Conservation (phyloP, 2,329 filamentous ascomycete genomes). For the Dothiorella sarmentorum region DNA sequence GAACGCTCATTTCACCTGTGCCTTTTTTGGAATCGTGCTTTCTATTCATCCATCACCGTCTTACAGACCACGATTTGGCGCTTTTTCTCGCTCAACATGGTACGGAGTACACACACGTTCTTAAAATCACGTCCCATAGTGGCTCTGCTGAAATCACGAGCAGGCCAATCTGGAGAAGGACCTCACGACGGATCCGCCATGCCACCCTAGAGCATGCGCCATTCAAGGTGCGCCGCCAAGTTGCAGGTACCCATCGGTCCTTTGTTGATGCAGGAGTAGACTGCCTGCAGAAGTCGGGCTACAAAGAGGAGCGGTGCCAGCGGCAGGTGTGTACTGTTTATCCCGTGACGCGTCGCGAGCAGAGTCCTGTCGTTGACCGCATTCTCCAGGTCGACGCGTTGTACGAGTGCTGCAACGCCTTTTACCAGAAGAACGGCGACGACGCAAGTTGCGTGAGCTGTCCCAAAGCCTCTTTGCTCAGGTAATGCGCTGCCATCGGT, state of each 20-base stretch:
- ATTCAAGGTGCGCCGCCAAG: conserved; percentile 67
- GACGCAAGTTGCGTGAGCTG: conserved; percentile 76
- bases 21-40: not conserved
- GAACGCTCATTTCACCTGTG: not conserved
- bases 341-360: not conserved
- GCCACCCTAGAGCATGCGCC: conserved; percentile 83
- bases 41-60: not conserved
- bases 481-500: conserved; percentile 31
- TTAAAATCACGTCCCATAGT: conserved; percentile 18
- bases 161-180: conserved; percentile 61
- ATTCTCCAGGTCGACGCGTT: conserved; percentile 69
- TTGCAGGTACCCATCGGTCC: not conserved
- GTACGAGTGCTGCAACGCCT: conserved; percentile 89
- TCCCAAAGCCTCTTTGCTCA: conserved; percentile 74
- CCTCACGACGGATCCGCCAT: conserved; percentile 71
- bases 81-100: not conserved
- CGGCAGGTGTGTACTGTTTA: conserved; percentile 45
- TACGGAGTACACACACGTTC: not conserved
- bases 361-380: not conserved
- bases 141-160: not conserved
- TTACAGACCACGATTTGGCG: no score
- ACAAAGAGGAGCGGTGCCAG: conserved; percentile 80
- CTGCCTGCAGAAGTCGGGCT: conserved; percentile 80
- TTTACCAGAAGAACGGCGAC: conserved; percentile 78
- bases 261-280: conserved; percentile 47